Evolutionary conservation across 2,329 filamentous ascomycete genomes (phyloP), one percentile per base, ranked within the genome.

Genomic region (Aciculosporium take): DNA sequence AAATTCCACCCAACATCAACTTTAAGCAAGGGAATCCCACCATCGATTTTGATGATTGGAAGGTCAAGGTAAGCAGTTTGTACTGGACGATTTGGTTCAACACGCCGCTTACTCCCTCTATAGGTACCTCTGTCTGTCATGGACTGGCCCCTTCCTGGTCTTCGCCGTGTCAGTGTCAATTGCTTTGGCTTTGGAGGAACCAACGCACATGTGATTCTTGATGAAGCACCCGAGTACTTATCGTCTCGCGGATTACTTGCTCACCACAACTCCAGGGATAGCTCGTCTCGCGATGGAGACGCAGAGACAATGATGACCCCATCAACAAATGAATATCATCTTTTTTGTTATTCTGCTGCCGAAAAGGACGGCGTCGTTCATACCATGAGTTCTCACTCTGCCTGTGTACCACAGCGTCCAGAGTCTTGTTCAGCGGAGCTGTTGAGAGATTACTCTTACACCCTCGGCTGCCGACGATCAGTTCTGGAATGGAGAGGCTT

Each of bases 121-220:
- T 50, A 68, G 63, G 61, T 69, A 5, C 64, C 68, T 0, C 54
- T 47, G 0, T 47, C 56, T 10, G 51, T 66, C 18, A 63, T 61
- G 1, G 51, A 60, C 17, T 72, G 68, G 68, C 68, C 68, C 0
- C 39, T 60, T 1, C 37, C 55, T 0, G 64, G 67, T 8, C 54
- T 65, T 12, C 64, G 69, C 1, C 65, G 72, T 17, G 67, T 66
- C 32, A 71, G 67, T 43, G 61, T 76, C 46, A 76, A 75, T 49
- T 71, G 66, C 44, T 77, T 76, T 47, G 72, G 73, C 2, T 76
- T 71, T 48, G 73, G 73, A 1, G 73, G 73, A 31, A 72, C 71
- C 3, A 75, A 75, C 38, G 66, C 65, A 1, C 72, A 76, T 46
- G 61, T 67, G 1, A 66, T 73, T 30, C 45, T 74, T 36, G 69